A percentile compares a stretch with the other conserved stretches of the same genome.
phyloP scores from a whole-genome alignment of 768 basidiomycete genomes.

The Suillus weaverae region DNA sequence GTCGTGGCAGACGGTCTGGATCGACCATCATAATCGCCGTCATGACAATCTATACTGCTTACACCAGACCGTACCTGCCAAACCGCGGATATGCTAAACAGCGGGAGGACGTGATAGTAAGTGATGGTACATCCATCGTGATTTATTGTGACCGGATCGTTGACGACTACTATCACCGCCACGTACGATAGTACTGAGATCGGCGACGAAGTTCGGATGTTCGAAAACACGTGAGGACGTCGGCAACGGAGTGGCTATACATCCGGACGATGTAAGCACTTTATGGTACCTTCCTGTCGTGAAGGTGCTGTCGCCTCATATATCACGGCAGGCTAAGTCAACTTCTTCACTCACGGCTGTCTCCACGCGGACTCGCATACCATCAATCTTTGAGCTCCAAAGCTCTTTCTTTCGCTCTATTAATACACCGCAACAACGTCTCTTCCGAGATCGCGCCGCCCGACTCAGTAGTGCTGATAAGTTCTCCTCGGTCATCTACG shows the following conservation, averaged over 20 bases:
- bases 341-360: not conserved
- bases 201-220: not conserved
- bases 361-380: not conserved
- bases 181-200: not conserved
- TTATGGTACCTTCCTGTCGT: not conserved
- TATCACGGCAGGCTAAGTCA: not conserved
- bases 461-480: conserved; percentile 57
- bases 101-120: not conserved
- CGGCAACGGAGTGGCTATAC: not conserved
- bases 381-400: conserved; percentile 1
- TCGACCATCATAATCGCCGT: not conserved
- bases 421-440: conserved; percentile 2
- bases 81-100: not conserved
- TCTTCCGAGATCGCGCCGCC: conserved; percentile 34
- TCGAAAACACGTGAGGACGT: not conserved
- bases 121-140: not conserved
- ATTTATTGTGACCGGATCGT: not conserved
- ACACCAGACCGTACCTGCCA: not conserved
- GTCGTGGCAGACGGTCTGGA: not conserved
- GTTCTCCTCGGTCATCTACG: conserved; percentile 47
- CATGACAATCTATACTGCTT: not conserved
- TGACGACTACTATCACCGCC: not conserved
- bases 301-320: not conserved
- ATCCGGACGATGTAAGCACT: not conserved
- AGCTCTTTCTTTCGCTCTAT: conserved; percentile 10